Evolutionary conservation across 2,329 filamentous ascomycete species (phyloP).

Genomic region (Trichophyton equinum): DNA sequence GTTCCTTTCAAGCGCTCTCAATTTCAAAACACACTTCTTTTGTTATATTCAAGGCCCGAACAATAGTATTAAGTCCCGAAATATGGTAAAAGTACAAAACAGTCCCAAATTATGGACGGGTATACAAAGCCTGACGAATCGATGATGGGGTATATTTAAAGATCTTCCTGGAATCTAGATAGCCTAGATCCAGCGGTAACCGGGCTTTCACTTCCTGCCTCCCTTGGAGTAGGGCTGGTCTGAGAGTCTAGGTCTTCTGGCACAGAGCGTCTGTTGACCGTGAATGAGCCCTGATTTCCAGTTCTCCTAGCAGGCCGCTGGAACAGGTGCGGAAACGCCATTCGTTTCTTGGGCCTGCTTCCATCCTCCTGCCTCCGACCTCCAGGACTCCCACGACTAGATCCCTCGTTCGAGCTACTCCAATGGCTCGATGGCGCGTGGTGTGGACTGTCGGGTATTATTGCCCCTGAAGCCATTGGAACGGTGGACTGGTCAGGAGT

Average conservation of each 20-base stretch:
- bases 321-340: constrained; percentile 6
- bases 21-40: not conserved
- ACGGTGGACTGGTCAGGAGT: not conserved
- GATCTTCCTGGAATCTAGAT: not conserved
- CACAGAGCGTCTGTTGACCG: constrained; percentile 6
- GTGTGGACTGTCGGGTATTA: not conserved
- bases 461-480: not conserved
- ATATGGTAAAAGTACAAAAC: not conserved
- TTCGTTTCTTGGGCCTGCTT: not conserved
- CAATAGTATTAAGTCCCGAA: not conserved
- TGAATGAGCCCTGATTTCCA: constrained; percentile 9
- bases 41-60: not conserved
- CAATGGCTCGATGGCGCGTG: not conserved
- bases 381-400: not conserved
- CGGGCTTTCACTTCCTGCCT: not conserved
- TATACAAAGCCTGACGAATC: not conserved
- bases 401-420: not conserved
- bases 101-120: not conserved
- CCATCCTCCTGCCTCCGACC: not conserved
- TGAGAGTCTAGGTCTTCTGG: not conserved
- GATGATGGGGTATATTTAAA: not conserved
- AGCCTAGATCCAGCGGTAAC: not conserved
- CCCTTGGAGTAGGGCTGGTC: not conserved
- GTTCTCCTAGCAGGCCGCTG: not conserved
- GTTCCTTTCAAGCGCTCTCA: no score